Percentiles rank a stretch among this genome's conserved stretches.
Conservation (phyloP, 2,329 filamentous ascomycete genomes). For the Colletotrichum trifolii region DNA sequence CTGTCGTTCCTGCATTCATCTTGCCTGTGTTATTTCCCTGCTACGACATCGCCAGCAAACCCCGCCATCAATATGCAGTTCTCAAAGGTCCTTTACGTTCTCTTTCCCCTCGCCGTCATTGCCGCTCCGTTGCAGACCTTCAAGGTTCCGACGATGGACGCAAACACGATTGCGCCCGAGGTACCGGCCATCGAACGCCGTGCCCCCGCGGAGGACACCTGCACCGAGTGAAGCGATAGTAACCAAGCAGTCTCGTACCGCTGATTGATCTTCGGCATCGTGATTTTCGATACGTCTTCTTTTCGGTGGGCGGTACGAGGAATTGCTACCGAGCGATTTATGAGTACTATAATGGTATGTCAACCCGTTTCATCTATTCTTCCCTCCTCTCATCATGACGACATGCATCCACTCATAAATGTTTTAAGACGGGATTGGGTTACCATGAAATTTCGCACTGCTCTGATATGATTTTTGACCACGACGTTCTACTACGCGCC, state of each 20-base stretch:
- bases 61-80: conserved; percentile 40
- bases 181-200: conserved; percentile 30
- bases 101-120: conserved; percentile 38
- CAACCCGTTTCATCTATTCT: background rate
- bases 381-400: conserved; percentile 30
- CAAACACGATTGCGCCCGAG: conserved; percentile 28
- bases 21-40: conserved; percentile 8
- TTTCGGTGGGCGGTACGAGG: background rate
- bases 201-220: conserved; percentile 28
- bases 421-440: conserved; percentile 55
- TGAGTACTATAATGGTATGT: conserved; percentile 13
- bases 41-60: background rate
- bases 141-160: conserved; percentile 30
- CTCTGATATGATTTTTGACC: background rate
- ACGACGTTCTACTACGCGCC: background rate
- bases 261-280: background rate
- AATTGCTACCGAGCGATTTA: background rate
- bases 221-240: conserved; percentile 16
- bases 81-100: conserved; percentile 36
- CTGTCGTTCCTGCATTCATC: conserved; percentile 1
- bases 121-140: conserved; percentile 39
- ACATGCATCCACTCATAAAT: conserved; percentile 41
- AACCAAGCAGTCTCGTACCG: background rate
- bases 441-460: conserved; percentile 46
- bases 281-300: background rate